These are phyloP conservation scores for Paecilomyces sp. DNA, from an alignment of 2,329 filamentous ascomycete genomes.

Conservation along the genomic window DNA sequence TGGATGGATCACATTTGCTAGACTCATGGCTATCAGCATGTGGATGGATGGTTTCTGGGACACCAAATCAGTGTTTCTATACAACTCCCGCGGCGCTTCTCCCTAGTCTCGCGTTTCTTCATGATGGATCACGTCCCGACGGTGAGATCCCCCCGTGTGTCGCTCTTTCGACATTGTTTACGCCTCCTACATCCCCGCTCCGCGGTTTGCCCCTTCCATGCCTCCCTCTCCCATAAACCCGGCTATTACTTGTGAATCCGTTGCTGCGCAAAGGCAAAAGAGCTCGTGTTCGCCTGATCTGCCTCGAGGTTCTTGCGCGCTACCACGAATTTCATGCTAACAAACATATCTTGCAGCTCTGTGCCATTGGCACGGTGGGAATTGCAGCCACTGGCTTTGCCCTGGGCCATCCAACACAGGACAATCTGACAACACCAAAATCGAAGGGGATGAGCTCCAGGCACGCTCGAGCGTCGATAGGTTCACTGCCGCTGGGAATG, in stretches of 20 bases:
- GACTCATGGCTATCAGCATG: constrained; percentile 17
- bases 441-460: constrained; percentile 18
- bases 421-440: constrained; percentile 21
- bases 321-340: not conserved
- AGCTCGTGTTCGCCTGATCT: not conserved
- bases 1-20: constrained; percentile 3
- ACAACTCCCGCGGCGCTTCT: constrained; percentile 25
- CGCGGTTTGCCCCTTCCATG: not conserved
- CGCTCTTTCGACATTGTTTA: not conserved
- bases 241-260: not conserved
- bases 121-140: constrained; percentile 37
- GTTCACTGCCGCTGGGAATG: constrained; percentile 8
- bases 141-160: constrained; percentile 16
- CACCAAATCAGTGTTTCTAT: constrained; percentile 22
- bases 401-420: constrained; percentile 45
- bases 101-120: constrained; percentile 20
- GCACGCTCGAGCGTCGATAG: constrained; percentile 12
- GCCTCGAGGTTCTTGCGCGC: not conserved
- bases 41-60: constrained; percentile 27
- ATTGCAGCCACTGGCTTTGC: constrained; percentile 53
- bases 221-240: not conserved
- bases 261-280: not conserved
- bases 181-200: not conserved
- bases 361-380: constrained; percentile 57
- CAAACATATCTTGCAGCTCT: constrained; percentile 41